A percentile compares a stretch with the other conserved stretches of the same genome.
Evolutionary conservation across 768 basidiomycete genomes (phyloP).

Genomic region (Termitomyces sp.): DNA sequence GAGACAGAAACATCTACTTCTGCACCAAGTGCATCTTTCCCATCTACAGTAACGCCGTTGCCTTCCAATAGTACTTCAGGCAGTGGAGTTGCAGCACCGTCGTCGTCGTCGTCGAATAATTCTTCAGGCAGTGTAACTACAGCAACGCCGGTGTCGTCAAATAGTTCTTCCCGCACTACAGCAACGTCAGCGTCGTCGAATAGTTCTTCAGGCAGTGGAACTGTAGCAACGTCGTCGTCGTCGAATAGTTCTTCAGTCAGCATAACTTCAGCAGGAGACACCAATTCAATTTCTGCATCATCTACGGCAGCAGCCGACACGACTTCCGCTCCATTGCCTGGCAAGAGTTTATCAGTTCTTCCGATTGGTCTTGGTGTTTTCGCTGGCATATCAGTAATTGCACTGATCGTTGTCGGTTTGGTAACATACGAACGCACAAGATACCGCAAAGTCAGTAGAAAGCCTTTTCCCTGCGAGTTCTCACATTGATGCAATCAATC

Average conservation of each 20-base stretch:
- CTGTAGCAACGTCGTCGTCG: slow-evolving; percentile 13
- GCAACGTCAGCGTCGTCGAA: slow-evolving; percentile 8
- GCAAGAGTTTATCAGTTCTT: slow-evolving; percentile 68
- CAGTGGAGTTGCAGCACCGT: slow-evolving; percentile 12
- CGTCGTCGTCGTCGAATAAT: too few species aligned
- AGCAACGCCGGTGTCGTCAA: slow-evolving; percentile 7
- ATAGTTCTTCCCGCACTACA: slow-evolving; percentile 15
- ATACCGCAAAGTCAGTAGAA: slow-evolving; percentile 68
- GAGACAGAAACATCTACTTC: background rate
- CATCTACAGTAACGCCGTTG: background rate
- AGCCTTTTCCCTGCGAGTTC: background rate
- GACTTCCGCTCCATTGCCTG: slow-evolving; percentile 53
- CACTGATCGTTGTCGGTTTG: slow-evolving; percentile 74
- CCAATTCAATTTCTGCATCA: too few species aligned
- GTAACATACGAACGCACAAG: slow-evolving; percentile 87
- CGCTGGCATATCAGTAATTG: slow-evolving; percentile 82
- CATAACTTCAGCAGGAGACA: slow-evolving; percentile 8
- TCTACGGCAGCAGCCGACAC: slow-evolving; percentile 33
- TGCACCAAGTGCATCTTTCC: slow-evolving; percentile 10
- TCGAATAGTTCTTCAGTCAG: slow-evolving; percentile 6
- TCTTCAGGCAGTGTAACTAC: slow-evolving; percentile 13
- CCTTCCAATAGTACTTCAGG: slow-evolving; percentile 7
- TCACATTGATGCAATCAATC: slow-evolving; percentile 4
- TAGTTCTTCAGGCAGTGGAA: slow-evolving; percentile 7
- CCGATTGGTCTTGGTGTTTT: slow-evolving; percentile 84